Evolutionary conservation across 768 basidiomycete species (phyloP).

Genomic region (Mycena alexandri): DNA sequence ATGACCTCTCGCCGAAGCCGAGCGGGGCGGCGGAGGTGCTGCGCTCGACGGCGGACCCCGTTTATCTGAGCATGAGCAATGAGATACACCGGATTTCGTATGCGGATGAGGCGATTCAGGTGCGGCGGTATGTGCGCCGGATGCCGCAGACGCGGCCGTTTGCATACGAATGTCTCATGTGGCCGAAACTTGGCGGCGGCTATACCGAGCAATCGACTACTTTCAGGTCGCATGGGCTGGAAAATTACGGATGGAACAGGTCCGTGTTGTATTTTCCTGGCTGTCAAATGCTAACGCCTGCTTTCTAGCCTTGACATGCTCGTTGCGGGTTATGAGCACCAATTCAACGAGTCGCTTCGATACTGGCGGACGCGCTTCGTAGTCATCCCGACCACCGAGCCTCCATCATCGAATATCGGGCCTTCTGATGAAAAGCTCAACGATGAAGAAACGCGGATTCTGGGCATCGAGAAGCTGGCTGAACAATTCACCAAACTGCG

Average conservation of each 20-base stretch:
- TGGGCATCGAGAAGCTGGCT: slow-evolving; percentile 92
- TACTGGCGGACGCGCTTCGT: slow-evolving; percentile 97
- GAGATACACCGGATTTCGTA: slow-evolving; percentile 95
- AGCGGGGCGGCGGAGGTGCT: slow-evolving; percentile 76
- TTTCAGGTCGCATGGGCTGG: slow-evolving; percentile 83
- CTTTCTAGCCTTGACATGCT: slow-evolving; percentile 82
- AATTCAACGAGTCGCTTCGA: slow-evolving; percentile 84
- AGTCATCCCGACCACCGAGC: slow-evolving; percentile 87
- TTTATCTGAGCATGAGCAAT: slow-evolving; percentile 95
- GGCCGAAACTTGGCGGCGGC: slow-evolving; percentile 91
- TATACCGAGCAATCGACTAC: slow-evolving; percentile 84
- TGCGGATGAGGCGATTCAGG: slow-evolving; percentile 90
- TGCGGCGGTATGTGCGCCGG: slow-evolving; percentile 85
- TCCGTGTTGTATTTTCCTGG: slow-evolving; percentile 40
- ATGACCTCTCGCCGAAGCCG: slow-evolving; percentile 59
- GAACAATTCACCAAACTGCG: slow-evolving; percentile 89
- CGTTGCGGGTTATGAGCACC: slow-evolving; percentile 84
- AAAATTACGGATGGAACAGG: slow-evolving; percentile 92
- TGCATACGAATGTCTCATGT: slow-evolving; percentile 90
- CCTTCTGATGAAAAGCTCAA: slow-evolving; percentile 81
- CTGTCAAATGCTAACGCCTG: not conserved
- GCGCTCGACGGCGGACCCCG: slow-evolving; percentile 71
- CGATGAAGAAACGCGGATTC: slow-evolving; percentile 88
- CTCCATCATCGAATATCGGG: slow-evolving; percentile 66
- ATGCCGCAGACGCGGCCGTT: slow-evolving; percentile 74